Evolutionary conservation across 2,329 filamentous ascomycete species (phyloP).

Genomic region (Cordyceps javanica): DNA sequence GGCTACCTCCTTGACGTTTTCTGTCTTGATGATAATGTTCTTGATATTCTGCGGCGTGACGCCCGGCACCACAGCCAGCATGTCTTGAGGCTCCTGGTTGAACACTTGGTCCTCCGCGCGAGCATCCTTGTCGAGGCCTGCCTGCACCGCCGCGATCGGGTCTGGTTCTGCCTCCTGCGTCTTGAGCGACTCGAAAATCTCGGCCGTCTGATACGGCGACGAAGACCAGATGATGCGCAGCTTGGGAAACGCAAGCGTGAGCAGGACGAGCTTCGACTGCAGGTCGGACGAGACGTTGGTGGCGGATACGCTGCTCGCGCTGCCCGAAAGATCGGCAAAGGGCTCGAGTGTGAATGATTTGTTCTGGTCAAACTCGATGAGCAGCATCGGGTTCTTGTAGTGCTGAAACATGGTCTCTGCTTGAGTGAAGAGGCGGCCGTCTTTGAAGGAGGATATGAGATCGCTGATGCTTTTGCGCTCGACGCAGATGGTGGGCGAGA

Average conservation of each 20-base stretch:
- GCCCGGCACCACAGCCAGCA: constrained; percentile 79
- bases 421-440: constrained; percentile 87
- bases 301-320: constrained; percentile 56
- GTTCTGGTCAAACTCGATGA: constrained; percentile 97
- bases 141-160: constrained; percentile 75
- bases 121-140: constrained; percentile 59
- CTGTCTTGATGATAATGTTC: constrained; percentile 63
- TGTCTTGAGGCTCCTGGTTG: constrained; percentile 82
- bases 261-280: constrained; percentile 84
- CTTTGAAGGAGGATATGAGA: constrained; percentile 83
- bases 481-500: constrained; percentile 85
- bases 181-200: constrained; percentile 94
- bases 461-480: constrained; percentile 93
- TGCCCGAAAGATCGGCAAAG: constrained; percentile 61
- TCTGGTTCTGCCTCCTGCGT: constrained; percentile 86
- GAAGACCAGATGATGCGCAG: constrained; percentile 91
- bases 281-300: constrained; percentile 61
- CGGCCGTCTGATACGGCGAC: constrained; percentile 90
- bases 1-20: constrained; percentile 74
- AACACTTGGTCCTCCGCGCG: constrained; percentile 64
- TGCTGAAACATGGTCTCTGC: constrained; percentile 91
- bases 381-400: constrained; percentile 82
- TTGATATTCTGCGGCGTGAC: constrained; percentile 74
- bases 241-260: constrained; percentile 85
- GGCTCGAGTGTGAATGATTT: constrained; percentile 94